A percentile compares a stretch with the other conserved stretches of the same genome.
Conservation (phyloP, 768 basidiomycete species). For the Boletus reticuloceps region DNA sequence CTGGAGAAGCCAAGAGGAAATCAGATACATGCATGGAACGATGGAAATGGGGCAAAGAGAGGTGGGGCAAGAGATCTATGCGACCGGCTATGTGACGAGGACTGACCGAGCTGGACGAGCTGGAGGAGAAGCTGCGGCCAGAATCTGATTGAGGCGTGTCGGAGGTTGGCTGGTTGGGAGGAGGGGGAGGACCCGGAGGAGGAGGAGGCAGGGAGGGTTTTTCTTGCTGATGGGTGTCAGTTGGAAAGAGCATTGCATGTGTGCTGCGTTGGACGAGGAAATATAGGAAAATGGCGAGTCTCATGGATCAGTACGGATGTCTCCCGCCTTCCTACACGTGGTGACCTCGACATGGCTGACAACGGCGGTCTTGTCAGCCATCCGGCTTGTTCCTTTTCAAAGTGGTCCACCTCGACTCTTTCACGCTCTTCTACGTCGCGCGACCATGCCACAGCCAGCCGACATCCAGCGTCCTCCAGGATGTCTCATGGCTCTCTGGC, state of each 20-base stretch:
- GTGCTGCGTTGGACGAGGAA: conserved; percentile 6
- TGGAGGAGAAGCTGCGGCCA: conserved; percentile 29
- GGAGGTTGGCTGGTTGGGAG: neutral
- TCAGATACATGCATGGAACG: too few relatives aligned
- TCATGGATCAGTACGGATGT: neutral
- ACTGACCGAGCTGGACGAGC: conserved; percentile 33
- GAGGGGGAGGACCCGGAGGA: neutral
- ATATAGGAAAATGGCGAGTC: neutral
- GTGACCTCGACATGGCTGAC: neutral
- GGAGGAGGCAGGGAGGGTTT: neutral
- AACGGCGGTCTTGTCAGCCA: too few relatives aligned
- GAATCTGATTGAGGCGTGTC: conserved; percentile 29
- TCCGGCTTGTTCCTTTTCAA: too few relatives aligned
- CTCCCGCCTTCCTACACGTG: neutral
- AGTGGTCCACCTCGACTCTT: too few relatives aligned
- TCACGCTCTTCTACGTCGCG: too few relatives aligned
- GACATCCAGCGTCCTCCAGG: too few relatives aligned
- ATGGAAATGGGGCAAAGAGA: too few relatives aligned
- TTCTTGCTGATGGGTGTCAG: conserved; percentile 16
- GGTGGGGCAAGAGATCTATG: too few relatives aligned
- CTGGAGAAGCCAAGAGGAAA: conserved; percentile 10
- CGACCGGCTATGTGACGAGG: neutral
- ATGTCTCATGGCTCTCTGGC: conserved; percentile 18
- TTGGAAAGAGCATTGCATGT: conserved; percentile 18
- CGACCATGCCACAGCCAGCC: too few relatives aligned